Conservation (phyloP, 768 basidiomycete species). For the Epithele typhae region DNA sequence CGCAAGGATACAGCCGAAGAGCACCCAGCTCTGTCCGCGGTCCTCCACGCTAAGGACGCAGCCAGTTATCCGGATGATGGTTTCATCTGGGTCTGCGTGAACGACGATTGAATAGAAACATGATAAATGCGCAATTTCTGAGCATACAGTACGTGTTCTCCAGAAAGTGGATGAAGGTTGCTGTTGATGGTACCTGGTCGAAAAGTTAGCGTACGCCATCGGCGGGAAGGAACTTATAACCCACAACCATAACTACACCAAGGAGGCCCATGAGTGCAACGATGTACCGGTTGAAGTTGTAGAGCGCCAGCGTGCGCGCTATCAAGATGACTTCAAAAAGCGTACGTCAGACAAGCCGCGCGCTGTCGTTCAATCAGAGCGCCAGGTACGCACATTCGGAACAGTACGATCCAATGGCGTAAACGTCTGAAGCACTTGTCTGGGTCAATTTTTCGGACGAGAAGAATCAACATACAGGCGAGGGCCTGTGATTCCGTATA, state of each 20-base stretch:
- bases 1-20: not conserved
- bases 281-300: not conserved
- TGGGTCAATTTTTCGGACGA: too few relatives aligned
- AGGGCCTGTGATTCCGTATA: too few relatives aligned
- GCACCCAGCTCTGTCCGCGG: not conserved
- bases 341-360: not conserved
- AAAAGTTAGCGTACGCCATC: too few relatives aligned
- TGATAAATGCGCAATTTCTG: not conserved
- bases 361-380: not conserved
- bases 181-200: not conserved
- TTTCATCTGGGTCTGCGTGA: not conserved
- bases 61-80: not conserved
- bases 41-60: constrained; percentile 1
- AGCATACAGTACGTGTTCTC: not conserved
- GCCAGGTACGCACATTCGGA: too few relatives aligned
- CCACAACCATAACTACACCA: not conserved
- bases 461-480: too few relatives aligned
- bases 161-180: not conserved
- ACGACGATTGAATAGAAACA: too few relatives aligned
- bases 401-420: too few relatives aligned
- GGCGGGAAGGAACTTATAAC: not conserved
- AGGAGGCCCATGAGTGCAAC: not conserved
- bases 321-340: not conserved
- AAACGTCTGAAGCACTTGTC: too few relatives aligned
- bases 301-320: constrained; percentile 3